phyloP scores from a whole-genome alignment of 169 alveolate genomes.

The Prorocentrum cordatum region DNA sequence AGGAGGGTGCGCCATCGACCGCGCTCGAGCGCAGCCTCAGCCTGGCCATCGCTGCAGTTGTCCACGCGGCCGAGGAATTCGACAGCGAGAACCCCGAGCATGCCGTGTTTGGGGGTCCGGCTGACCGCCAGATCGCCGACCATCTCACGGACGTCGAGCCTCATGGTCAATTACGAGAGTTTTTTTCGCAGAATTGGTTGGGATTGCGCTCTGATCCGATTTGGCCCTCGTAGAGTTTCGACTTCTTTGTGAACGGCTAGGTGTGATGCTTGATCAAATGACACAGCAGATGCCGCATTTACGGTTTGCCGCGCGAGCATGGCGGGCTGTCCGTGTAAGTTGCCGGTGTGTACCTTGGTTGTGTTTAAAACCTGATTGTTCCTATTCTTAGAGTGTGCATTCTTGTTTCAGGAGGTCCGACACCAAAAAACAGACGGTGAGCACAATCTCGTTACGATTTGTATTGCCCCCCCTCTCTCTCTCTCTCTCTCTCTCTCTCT shows the following conservation, averaged over 20 bases:
- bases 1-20: neutral
- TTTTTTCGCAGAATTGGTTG: neutral
- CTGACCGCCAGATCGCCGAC: neutral
- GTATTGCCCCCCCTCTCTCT: no score
- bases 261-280: neutral
- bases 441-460: no score
- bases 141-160: conserved; percentile 4
- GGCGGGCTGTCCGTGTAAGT: neutral
- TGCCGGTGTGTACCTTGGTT: neutral
- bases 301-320: neutral
- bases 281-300: neutral
- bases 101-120: neutral
- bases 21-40: neutral
- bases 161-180: neutral
- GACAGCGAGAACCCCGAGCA: neutral
- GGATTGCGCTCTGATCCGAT: neutral
- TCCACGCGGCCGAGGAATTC: neutral
- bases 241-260: no score
- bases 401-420: no score
- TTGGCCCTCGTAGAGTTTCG: no score
- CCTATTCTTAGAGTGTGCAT: no score
- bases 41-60: neutral
- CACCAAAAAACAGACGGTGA: no score
- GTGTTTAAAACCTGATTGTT: no score
- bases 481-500: no score